Evolutionary conservation across 495 filamentous ascomycete genomes (phyloP), one percentile per base, ranked within the genome.

Genomic region (Xylaria intraflava): DNA sequence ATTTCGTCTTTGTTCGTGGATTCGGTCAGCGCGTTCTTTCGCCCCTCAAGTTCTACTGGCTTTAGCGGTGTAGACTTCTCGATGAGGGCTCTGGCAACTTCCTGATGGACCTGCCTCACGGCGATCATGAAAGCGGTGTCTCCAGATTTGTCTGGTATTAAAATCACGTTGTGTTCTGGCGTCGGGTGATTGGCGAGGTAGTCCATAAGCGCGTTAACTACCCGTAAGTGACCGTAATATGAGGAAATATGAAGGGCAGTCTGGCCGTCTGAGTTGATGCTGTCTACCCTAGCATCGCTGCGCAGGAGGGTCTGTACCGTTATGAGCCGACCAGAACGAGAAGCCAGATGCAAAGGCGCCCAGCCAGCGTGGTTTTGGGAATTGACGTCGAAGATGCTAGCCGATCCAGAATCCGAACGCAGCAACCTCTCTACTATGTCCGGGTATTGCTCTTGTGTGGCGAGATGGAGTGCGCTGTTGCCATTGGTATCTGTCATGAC

Each of bases 301-400:
- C 23, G 17, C 23, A 41, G 19, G 39, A 41, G 39, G 5, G 39
- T 41, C 19, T 41, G 39, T 22, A 22, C 39, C 19, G 12, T 22
- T 41, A 41, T 41, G 16, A 19, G 39, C 3, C 39, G 19, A 10
- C 39, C 39, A 23, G 19, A 41, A 20, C 6, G 19, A 20, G 39
- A 16, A 22, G 39, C 39, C 11, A 41, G 19, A 10, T 41, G 39
- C 39, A 41, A 16, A 16, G 39, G 39, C 24, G 52, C 49, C 42
- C 53, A 26, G n/a, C 42, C 27, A 17, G 49, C 17, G 5, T 40
- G 31, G 19, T 53, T 49, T 46, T 30, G 29, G n/a, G 54, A 36
- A 24, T 66, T 58, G 33, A 53, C 55, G 23, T 66, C 41, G 22
- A 54, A 60, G 14, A 41, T 41, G 19, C 39, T 41, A 4, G 17